These are phyloP conservation scores for Huntiella abstrusa DNA, from an alignment of 2,329 filamentous ascomycete genomes.

Conservation along the genomic window DNA sequence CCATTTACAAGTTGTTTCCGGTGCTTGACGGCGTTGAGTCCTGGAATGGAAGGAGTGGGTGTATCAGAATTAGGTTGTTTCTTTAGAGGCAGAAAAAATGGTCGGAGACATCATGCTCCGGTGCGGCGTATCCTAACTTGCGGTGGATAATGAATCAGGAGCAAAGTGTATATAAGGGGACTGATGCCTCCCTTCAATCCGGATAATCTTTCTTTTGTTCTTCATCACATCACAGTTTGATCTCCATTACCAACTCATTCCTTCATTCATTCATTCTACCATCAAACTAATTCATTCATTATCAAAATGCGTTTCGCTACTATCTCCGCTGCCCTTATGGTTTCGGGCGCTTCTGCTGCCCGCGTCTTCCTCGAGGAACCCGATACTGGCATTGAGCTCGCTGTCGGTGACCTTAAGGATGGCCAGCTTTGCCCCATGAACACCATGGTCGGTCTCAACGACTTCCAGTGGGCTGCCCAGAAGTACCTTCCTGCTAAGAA, in stretches of 20 bases:
- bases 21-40: too few relatives aligned
- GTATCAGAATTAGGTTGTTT: too few relatives aligned
- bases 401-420: conserved; percentile 18
- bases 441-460: conserved; percentile 25
- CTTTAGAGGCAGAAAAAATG: too few relatives aligned
- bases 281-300: background rate
- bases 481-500: conserved; percentile 22
- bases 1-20: too few relatives aligned
- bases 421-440: conserved; percentile 6
- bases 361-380: conserved; percentile 27
- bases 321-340: conserved; percentile 15
- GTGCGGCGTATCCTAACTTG: too few relatives aligned
- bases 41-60: too few relatives aligned
- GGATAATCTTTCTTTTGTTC: background rate
- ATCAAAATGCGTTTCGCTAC: conserved; percentile 10
- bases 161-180: too few relatives aligned
- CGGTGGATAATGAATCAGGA: too few relatives aligned
- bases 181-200: too few relatives aligned
- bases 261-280: background rate
- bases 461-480: conserved; percentile 31
- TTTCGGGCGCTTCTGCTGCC: conserved; percentile 22
- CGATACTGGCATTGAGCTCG: conserved; percentile 26
- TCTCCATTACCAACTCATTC: background rate
- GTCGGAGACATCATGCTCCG: too few relatives aligned
- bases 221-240: background rate